phyloP scores from a whole-genome alignment of 2,329 filamentous ascomycete genomes.

The Pyrenophora seminiperda region DNA sequence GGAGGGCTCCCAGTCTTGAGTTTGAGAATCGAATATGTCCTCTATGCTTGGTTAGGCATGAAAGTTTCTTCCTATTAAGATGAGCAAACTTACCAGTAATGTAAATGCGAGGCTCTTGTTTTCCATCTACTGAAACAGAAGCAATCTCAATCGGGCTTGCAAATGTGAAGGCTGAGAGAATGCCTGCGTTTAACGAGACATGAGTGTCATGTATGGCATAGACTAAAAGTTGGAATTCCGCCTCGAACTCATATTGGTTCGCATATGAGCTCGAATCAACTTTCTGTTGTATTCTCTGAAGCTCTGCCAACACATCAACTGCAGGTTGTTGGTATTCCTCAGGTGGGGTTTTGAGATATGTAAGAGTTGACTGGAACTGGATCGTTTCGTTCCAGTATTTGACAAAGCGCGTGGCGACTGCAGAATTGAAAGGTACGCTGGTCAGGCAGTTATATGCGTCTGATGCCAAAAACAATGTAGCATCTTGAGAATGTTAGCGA shows the following conservation, averaged over 20 bases:
- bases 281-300: conserved; percentile 34
- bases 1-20: conserved; percentile 29
- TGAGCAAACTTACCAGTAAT: conserved; percentile 21
- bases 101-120: conserved; percentile 38
- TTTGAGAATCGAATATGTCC: conserved; percentile 31
- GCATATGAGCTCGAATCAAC: conserved; percentile 36
- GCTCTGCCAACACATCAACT: conserved; percentile 40
- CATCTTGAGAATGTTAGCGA: not conserved
- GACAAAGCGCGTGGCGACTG: conserved; percentile 52
- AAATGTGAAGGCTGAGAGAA: conserved; percentile 37
- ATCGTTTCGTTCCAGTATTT: conserved; percentile 54
- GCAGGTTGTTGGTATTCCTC: conserved; percentile 50
- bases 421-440: conserved; percentile 54
- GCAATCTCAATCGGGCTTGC: conserved; percentile 30
- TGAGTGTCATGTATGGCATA: conserved; percentile 43
- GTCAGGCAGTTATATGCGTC: conserved; percentile 45
- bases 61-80: too few relatives aligned
- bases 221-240: conserved; percentile 42
- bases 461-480: conserved; percentile 4
- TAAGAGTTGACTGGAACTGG: conserved; percentile 53
- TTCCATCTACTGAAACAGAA: conserved; percentile 32
- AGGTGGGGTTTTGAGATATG: conserved; percentile 50
- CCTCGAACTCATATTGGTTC: conserved; percentile 50
- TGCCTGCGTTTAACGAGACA: conserved; percentile 28
- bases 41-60: not conserved